Base-by-base conservation (phyloP, 371 early-diverging fungal genomes). In the Dichotomocladium elegans region DNA sequence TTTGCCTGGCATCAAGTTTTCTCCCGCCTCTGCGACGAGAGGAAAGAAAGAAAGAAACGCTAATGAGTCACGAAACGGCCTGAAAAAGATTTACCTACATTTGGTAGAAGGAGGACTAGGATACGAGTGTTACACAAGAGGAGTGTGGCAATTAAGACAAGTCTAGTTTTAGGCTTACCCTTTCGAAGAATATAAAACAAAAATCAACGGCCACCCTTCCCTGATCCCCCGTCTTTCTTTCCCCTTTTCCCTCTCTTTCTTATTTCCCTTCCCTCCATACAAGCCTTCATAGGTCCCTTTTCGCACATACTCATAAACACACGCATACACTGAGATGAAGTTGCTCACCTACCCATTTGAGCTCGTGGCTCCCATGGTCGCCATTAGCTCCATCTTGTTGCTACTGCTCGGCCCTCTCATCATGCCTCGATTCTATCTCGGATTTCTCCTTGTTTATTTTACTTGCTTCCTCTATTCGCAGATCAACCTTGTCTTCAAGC, bases 401-500 rank as follows among this genome's bases (percentile, higher is more conserved):
- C 48, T 82, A 24, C 62, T 74, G 17, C 50, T 77, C 28, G 82
- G 82, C 0, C 82, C 82, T 3, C 27, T 80, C 4, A 53, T 79
- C 30, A 63, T 80, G n/a, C 82, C 82, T 14, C 74, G 70, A 17
- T 56, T 65, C 14, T 80, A 82, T 52, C 66, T 78, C 25, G 50
- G 66, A 35, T 79, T 82, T 51, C 49, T 80, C 10, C 59, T 79
- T 27, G 37, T 68, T 42, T 82, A 77, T 52, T 82, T 80, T 53
- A 64, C 69, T 10, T 52, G 67, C 28, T 80, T 75, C 49, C 53
- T 80, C 19, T 80, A 74, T 41, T 68, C 78, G 17, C 76, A 79
- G 52, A 63, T 74, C 25, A 79, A 75, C 50, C 82, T 80, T 58
- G 54, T 80, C 19, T 74, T 79, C 63, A 78, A 78, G 57, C 80